Base-by-base conservation (phyloP, 495 filamentous ascomycete genomes). In the Neurospora pannonica region DNA sequence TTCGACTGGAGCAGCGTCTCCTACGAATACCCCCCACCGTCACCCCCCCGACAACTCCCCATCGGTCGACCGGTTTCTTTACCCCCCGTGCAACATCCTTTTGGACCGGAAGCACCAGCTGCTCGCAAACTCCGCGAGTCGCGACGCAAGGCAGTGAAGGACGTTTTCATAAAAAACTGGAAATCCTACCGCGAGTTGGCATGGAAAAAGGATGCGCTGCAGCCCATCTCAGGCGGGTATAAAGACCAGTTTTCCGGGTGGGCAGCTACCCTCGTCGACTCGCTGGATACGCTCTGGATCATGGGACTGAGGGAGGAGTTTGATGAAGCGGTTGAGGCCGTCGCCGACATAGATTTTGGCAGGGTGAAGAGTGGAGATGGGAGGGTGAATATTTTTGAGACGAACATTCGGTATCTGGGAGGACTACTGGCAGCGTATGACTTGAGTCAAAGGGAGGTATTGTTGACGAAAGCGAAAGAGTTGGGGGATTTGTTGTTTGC, bases 241-340 rank as follows among this genome's bases (percentile, higher is more conserved):
- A 85, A 82, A 11, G 85, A 97, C 78, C 91, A 93, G 2, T 97
- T 97, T 82, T 92, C 89, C 75, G 93, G 92, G 28, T 98, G 95
- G 95, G 94, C 91, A 13, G 95, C 95, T 6, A 97, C 95, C 0
- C 79, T 98, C 70, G 92, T 98, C 1, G 95, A 97, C 84, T 82
- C 91, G 15, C 84, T 97, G 67, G 95, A 98, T 78, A 93, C 92
- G 3, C 82, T 98, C 5, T 98, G 94, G 94, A 95, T 98, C 72
- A 94, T 97, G 92, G 93, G 89, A 9, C 77, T 97, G 79, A 88
- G 92, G 78, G 85, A 91, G 5, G 94, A 97, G 70, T 98, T 97
- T 78, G 88, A 93, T 70, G 90, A 93, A 75, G 95, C 94, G 4
- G 89, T 95, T 2, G 85, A 89, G 40, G 88, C 87, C 5, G 89